Evolutionary conservation across 306 rosid species (phyloP).

Genomic region (Acmispon strigosus): DNA sequence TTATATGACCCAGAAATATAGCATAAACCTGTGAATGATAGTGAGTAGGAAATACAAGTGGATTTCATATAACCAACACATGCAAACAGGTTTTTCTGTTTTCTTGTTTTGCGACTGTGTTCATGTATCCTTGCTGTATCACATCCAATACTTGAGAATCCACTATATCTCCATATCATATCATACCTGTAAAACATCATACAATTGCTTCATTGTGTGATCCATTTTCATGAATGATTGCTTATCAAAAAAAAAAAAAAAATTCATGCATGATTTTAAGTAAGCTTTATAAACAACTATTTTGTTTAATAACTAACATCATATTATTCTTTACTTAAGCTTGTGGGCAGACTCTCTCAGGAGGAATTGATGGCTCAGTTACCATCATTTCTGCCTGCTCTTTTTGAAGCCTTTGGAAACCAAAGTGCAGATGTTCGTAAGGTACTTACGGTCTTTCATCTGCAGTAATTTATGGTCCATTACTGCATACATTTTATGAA

Average conservation of each 20-base stretch:
- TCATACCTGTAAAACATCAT: neutral
- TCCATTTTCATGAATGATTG: neutral
- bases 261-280: too few relatives aligned
- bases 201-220: neutral
- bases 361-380: constrained; percentile 88
- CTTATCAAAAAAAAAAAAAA: too few relatives aligned
- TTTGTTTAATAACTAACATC: neutral
- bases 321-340: constrained; percentile 42
- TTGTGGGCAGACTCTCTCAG: constrained; percentile 83
- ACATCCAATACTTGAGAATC: neutral
- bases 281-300: constrained; percentile 8
- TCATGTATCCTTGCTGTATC: neutral
- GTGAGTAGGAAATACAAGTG: neutral
- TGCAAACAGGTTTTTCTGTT: neutral
- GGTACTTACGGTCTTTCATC: constrained; percentile 38
- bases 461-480: constrained; percentile 5
- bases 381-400: constrained; percentile 89
- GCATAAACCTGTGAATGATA: neutral
- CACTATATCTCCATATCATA: neutral
- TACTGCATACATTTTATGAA: neutral
- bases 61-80: neutral
- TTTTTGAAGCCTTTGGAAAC: constrained; percentile 94
- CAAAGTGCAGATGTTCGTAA: constrained; percentile 99
- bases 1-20: neutral
- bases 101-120: neutral